Conservation (phyloP, 768 basidiomycete species). For the Calvatia gigantea region DNA sequence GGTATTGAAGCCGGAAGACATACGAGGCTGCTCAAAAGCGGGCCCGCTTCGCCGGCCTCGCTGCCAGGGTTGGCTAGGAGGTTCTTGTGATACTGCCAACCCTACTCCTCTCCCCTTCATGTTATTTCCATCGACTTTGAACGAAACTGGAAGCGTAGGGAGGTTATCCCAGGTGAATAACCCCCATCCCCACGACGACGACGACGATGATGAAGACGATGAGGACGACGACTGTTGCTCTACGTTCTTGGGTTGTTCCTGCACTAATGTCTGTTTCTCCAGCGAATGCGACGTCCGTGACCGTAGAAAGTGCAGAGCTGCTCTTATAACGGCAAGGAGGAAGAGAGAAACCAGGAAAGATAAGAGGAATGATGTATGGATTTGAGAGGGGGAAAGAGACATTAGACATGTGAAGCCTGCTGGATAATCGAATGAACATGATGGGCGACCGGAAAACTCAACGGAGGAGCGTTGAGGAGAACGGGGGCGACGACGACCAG, state of each 20-base stretch:
- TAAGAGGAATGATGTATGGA: slow-evolving; percentile 11
- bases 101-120: slow-evolving; percentile 14
- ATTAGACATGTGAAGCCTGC: slow-evolving; percentile 19
- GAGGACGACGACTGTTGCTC: slow-evolving; percentile 9
- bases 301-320: slow-evolving; percentile 19
- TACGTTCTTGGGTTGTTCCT: slow-evolving; percentile 13
- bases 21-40: slow-evolving; percentile 30
- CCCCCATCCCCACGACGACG: slow-evolving; percentile 25
- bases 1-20: slow-evolving; percentile 16
- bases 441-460: slow-evolving; percentile 21
- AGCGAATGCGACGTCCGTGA: slow-evolving; percentile 15
- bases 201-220: neutral
- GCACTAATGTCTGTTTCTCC: slow-evolving; percentile 19
- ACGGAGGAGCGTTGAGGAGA: slow-evolving; percentile 16
- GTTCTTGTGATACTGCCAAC: slow-evolving; percentile 7
- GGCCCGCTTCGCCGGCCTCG: slow-evolving; percentile 23
- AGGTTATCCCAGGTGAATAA: slow-evolving; percentile 28
- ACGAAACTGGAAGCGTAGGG: slow-evolving; percentile 19
- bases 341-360: slow-evolving; percentile 17
- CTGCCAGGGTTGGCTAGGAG: slow-evolving; percentile 17
- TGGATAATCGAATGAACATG: slow-evolving; percentile 24
- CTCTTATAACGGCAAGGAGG: slow-evolving; percentile 21
- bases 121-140: slow-evolving; percentile 5
- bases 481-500: slow-evolving; percentile 15
- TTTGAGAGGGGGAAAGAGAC: slow-evolving; percentile 12